phyloP scores from a whole-genome alignment of 176 grass and related monocot genomes.

The Elymus sibiricus region DNA sequence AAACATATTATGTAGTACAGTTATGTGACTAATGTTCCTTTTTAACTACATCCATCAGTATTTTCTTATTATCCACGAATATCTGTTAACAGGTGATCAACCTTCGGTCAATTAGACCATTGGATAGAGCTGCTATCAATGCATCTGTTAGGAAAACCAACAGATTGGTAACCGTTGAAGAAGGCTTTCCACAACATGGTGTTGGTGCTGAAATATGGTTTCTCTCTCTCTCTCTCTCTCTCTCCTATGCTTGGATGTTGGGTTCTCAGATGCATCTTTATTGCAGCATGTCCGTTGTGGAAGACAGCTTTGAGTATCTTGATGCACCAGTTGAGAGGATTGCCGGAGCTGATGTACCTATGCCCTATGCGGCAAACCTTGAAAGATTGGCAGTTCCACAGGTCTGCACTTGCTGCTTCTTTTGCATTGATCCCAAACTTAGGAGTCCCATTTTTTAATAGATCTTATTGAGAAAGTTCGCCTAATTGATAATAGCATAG shows the following conservation, averaged over 20 bases:
- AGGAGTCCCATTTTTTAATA: background rate
- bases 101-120: conserved; percentile 88
- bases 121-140: conserved; percentile 89
- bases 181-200: conserved; percentile 94
- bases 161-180: conserved; percentile 84
- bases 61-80: conserved; percentile 22
- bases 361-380: conserved; percentile 91
- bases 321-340: conserved; percentile 95
- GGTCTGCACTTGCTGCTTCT: conserved; percentile 1
- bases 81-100: conserved; percentile 81
- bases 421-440: conserved; percentile 8
- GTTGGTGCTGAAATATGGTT: conserved; percentile 96
- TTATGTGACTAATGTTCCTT: background rate
- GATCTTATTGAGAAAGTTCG: background rate
- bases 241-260: background rate
- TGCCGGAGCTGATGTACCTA: conserved; percentile 89
- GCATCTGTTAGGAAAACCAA: conserved; percentile 97
- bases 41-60: background rate
- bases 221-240: background rate
- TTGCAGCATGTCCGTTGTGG: conserved; percentile 87
- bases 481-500: background rate
- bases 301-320: conserved; percentile 96
- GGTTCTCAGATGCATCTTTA: conserved; percentile 10
- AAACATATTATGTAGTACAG: background rate
- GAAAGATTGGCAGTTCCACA: conserved; percentile 74